Percentiles rank a stretch among this genome's conserved stretches.
These are phyloP conservation scores for Dactylorhiza incarnata DNA, from an alignment of 106 monocot genomes.

Conservation along the genomic window DNA sequence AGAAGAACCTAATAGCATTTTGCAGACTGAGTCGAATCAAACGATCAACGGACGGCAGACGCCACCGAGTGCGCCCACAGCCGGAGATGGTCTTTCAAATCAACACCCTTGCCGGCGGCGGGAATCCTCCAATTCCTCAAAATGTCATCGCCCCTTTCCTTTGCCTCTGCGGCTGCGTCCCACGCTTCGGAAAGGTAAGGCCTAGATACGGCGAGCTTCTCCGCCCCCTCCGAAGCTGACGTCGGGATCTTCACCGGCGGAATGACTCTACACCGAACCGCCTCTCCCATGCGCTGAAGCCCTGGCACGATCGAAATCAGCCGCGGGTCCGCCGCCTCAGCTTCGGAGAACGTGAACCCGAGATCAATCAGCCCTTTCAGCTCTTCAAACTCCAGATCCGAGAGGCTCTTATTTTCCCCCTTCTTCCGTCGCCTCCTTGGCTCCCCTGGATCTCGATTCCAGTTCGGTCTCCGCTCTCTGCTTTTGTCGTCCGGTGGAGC, in stretches of 20 bases:
- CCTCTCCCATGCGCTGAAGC: conserved; percentile 25
- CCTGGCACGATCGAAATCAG: conserved; percentile 61
- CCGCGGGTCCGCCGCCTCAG: conserved; percentile 33
- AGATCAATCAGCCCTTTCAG: conserved; percentile 71
- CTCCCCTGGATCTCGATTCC: background rate
- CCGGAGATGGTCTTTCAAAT: conserved; percentile 37
- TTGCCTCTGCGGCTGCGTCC: conserved; percentile 23
- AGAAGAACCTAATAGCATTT: background rate
- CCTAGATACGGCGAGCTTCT: conserved; percentile 14
- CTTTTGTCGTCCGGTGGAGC: background rate
- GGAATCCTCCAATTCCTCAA: conserved; percentile 49
- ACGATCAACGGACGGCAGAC: conserved; percentile 3
- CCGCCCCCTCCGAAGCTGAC: background rate
- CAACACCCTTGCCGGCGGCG: conserved; percentile 17
- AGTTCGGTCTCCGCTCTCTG: background rate
- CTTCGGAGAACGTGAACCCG: conserved; percentile 64
- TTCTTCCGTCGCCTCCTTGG: conserved; percentile 12
- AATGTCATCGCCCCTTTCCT: conserved; percentile 8
- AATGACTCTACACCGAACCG: background rate
- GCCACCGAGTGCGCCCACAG: conserved; percentile 35
- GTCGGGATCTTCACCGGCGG: background rate
- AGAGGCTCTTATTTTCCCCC: conserved; percentile 38
- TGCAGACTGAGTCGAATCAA: background rate
- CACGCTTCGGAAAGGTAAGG: conserved; percentile 82
- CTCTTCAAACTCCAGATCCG: conserved; percentile 79